Conservation (phyloP, 805 yeast species). For the Debaryomyces maramus region DNA sequence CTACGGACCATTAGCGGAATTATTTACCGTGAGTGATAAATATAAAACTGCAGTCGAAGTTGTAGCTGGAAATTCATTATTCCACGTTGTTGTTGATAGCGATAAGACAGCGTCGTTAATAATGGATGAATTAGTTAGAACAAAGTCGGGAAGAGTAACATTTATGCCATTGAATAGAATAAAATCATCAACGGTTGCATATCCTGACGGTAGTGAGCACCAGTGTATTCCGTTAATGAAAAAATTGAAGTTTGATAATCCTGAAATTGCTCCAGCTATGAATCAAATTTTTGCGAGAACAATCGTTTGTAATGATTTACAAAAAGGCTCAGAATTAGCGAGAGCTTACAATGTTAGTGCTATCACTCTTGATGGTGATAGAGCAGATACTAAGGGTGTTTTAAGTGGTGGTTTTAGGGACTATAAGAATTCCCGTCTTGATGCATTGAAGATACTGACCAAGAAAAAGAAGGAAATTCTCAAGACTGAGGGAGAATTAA, state of each 20-base stretch:
- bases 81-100: conserved; percentile 85
- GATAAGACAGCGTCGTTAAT: conserved; percentile 79
- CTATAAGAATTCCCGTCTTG: conserved; percentile 64
- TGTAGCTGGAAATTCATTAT: conserved; percentile 81
- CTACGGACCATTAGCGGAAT: conserved; percentile 82
- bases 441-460: conserved; percentile 59
- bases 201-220: conserved; percentile 57
- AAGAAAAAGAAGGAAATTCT: conserved; percentile 45
- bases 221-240: conserved; percentile 76
- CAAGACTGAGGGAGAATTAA: conserved; percentile 37
- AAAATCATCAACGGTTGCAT: conserved; percentile 38
- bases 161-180: conserved; percentile 86
- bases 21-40: conserved; percentile 77
- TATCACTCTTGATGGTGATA: conserved; percentile 89
- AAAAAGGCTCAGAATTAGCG: conserved; percentile 67
- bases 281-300: conserved; percentile 79
- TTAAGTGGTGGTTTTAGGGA: conserved; percentile 88
- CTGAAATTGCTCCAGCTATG: conserved; percentile 62
- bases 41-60: conserved; percentile 87
- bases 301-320: conserved; percentile 70
- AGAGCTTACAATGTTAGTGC: conserved; percentile 62
- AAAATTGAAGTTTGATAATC: conserved; percentile 61
- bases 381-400: conserved; percentile 80
- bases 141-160: conserved; percentile 80
- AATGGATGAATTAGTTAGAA: conserved; percentile 72